These are phyloP conservation scores for Verticillium alfalfae DNA, from an alignment of 2,329 filamentous ascomycete genomes.

Conservation along the genomic window DNA sequence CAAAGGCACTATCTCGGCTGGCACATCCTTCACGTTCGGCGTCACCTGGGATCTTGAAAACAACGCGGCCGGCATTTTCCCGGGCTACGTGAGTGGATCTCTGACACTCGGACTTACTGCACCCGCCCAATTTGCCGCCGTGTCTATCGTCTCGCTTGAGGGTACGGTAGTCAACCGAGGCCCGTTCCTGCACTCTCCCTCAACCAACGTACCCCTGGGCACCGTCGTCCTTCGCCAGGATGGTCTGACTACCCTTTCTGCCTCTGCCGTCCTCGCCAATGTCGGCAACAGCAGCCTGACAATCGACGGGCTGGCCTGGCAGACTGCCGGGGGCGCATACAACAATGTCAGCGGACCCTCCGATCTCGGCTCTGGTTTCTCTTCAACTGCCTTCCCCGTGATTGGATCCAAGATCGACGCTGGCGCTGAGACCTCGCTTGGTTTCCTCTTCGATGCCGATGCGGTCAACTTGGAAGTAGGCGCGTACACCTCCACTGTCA, in stretches of 20 bases:
- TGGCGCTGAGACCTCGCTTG: slow-evolving; percentile 16
- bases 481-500: slow-evolving; percentile 22
- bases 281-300: slow-evolving; percentile 26
- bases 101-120: slow-evolving; percentile 30
- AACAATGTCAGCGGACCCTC: slow-evolving; percentile 22
- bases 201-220: slow-evolving; percentile 31
- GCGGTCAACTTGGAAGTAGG: slow-evolving; percentile 13
- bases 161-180: slow-evolving; percentile 29
- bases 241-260: slow-evolving; percentile 18
- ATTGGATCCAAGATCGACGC: slow-evolving; percentile 21
- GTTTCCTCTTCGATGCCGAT: slow-evolving; percentile 19
- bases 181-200: slow-evolving; percentile 27
- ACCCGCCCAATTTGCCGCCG: slow-evolving; percentile 26
- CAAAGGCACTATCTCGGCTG: slow-evolving; percentile 23
- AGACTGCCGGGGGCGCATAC: slow-evolving; percentile 16
- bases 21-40: slow-evolving; percentile 30
- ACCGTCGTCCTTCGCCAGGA: slow-evolving; percentile 26
- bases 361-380: slow-evolving; percentile 23
- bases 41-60: slow-evolving; percentile 30
- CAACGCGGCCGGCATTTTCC: slow-evolving; percentile 18
- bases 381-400: slow-evolving; percentile 20
- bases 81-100: slow-evolving; percentile 27
- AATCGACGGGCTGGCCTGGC: slow-evolving; percentile 27
- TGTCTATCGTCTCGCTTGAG: slow-evolving; percentile 27
- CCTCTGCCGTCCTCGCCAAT: slow-evolving; percentile 28